These are phyloP conservation scores for Colletotrichum lentis DNA, from an alignment of 2,329 filamentous ascomycete genomes.

Conservation along the genomic window DNA sequence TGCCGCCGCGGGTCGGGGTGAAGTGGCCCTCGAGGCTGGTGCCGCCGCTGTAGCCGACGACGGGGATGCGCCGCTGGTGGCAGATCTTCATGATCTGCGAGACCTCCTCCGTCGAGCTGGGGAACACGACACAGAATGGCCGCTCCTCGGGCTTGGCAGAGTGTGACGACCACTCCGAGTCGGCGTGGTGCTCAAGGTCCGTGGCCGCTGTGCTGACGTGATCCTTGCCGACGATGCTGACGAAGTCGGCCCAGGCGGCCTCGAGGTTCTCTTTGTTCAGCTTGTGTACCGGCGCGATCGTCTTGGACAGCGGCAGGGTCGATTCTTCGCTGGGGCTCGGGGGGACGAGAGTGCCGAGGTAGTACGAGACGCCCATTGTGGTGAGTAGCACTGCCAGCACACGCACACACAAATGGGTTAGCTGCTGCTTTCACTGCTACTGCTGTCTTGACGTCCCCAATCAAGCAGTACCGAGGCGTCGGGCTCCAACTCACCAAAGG, in stretches of 20 bases:
- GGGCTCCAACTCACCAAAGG: slow-evolving; percentile 58
- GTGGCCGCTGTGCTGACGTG: slow-evolving; percentile 68
- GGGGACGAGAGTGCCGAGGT: slow-evolving; percentile 64
- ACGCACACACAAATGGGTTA: slow-evolving; percentile 13
- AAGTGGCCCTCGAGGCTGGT: slow-evolving; percentile 92
- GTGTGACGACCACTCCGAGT: slow-evolving; percentile 71
- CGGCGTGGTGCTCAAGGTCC: slow-evolving; percentile 65
- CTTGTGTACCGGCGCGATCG: slow-evolving; percentile 63
- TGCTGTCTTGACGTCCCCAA: background rate
- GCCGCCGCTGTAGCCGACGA: slow-evolving; percentile 86
- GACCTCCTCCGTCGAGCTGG: slow-evolving; percentile 80
- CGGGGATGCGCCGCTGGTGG: slow-evolving; percentile 80
- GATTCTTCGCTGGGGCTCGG: slow-evolving; percentile 61
- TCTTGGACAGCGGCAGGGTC: slow-evolving; percentile 65
- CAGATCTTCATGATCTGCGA: slow-evolving; percentile 89
- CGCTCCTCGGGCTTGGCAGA: slow-evolving; percentile 56
- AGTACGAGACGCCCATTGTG: slow-evolving; percentile 63
- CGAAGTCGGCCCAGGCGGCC: slow-evolving; percentile 75
- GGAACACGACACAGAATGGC: slow-evolving; percentile 78
- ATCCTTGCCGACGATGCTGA: slow-evolving; percentile 68
- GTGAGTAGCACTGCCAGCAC: slow-evolving; percentile 58
- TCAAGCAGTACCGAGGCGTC: background rate
- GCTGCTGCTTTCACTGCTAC: background rate
- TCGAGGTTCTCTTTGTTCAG: slow-evolving; percentile 70
- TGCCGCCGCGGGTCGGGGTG: slow-evolving; percentile 80